Evolutionary conservation across 2,329 filamentous ascomycete genomes (phyloP).

Genomic region (Stachybotrys chlorohalonatus): DNA sequence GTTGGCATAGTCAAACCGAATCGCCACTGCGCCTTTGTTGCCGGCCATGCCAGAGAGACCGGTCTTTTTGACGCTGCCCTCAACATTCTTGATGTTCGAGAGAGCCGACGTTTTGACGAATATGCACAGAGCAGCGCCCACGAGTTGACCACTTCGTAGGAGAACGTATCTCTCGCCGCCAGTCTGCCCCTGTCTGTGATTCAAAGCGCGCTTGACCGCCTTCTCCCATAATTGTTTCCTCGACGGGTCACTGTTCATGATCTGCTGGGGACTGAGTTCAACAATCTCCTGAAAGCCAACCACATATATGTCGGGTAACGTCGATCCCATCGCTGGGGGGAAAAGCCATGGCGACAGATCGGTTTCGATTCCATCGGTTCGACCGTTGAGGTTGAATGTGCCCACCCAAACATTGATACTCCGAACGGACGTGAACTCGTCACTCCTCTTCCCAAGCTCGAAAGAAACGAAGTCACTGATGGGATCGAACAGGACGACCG

Average conservation of each 20-base stretch:
- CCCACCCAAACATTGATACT: constrained; percentile 75
- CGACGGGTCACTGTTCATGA: constrained; percentile 94
- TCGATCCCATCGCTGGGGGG: constrained; percentile 45
- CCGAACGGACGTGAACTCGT: constrained; percentile 68
- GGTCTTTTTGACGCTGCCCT: constrained; percentile 88
- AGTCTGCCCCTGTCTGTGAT: constrained; percentile 54
- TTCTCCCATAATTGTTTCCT: constrained; percentile 80
- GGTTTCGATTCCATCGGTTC: constrained; percentile 64
- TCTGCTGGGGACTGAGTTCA: constrained; percentile 93
- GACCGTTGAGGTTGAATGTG: constrained; percentile 92
- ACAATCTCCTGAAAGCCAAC: constrained; percentile 98
- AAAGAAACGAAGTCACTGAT: constrained; percentile 82
- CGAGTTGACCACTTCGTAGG: constrained; percentile 83
- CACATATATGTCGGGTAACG: constrained; percentile 75
- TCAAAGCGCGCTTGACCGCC: constrained; percentile 69
- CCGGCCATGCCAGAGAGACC: constrained; percentile 95
- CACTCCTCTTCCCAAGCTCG: constrained; percentile 59
- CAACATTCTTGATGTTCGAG: constrained; percentile 85
- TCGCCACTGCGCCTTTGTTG: constrained; percentile 95
- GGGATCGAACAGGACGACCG: constrained; percentile 84
- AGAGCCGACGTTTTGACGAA: constrained; percentile 77
- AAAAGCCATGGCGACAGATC: constrained; percentile 85
- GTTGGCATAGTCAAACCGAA: constrained; percentile 88
- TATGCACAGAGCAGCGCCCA: constrained; percentile 85
- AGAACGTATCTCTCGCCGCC: constrained; percentile 77